These are phyloP conservation scores for Rhizophora mangle DNA, from an alignment of 345 rosid species.

Conservation along the genomic window DNA sequence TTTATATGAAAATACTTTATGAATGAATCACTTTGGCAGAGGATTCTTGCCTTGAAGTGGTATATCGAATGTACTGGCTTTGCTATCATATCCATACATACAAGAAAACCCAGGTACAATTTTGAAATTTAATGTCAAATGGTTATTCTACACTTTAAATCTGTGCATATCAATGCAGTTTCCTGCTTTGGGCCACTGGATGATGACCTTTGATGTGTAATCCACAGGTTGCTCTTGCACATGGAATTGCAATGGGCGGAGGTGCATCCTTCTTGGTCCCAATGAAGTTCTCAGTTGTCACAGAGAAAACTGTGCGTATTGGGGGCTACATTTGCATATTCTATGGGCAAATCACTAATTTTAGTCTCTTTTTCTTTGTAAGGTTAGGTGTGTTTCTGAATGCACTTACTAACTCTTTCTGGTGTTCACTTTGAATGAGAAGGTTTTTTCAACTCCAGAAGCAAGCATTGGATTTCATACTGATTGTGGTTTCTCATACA, in stretches of 20 bases:
- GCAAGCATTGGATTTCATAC: conserved; percentile 92
- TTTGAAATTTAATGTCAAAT: background rate
- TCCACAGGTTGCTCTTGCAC: conserved; percentile 71
- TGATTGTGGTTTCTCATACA: conserved; percentile 87
- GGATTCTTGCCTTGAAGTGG: conserved; percentile 88
- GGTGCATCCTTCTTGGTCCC: conserved; percentile 94
- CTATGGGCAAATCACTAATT: background rate
- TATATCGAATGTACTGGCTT: conserved; percentile 96
- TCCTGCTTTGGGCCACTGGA: background rate
- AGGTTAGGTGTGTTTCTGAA: background rate
- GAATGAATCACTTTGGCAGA: conserved; percentile 38
- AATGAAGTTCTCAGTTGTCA: conserved; percentile 86
- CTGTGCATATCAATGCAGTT: background rate
- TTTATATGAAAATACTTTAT: background rate
- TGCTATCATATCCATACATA: conserved; percentile 86
- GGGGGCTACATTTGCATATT: conserved; percentile 8
- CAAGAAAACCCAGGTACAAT: conserved; percentile 66
- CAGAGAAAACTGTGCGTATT: conserved; percentile 79
- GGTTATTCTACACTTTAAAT: background rate
- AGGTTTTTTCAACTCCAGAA: conserved; percentile 95
- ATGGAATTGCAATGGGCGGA: conserved; percentile 97
- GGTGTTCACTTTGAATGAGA: conserved; percentile 8
- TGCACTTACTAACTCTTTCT: background rate
- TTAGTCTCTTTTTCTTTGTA: background rate
- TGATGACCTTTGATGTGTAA: conserved; percentile 6